Conservation (phyloP, 176 grass and related monocot genomes). For the Triticum turgidum region DNA sequence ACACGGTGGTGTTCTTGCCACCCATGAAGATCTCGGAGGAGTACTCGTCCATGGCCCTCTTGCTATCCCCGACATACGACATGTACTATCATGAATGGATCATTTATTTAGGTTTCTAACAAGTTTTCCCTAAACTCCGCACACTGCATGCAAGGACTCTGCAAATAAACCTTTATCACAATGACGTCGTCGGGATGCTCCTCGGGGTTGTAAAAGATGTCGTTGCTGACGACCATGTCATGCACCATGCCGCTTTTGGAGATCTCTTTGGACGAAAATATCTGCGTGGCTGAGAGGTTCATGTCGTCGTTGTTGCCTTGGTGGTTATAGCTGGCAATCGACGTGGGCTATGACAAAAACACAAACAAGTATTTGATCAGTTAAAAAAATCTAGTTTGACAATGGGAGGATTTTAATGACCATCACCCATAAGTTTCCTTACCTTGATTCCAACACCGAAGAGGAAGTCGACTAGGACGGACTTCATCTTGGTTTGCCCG, state of each 20-base stretch:
- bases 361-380: not conserved
- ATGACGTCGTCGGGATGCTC: slow-evolving; percentile 82
- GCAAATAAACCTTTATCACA: slow-evolving; percentile 65
- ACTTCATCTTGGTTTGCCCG: slow-evolving; percentile 98
- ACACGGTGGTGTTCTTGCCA: slow-evolving; percentile 67
- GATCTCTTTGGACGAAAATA: slow-evolving; percentile 88
- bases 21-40: slow-evolving; percentile 93
- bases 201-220: slow-evolving; percentile 61
- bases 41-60: slow-evolving; percentile 90
- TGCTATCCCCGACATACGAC: slow-evolving; percentile 79
- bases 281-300: slow-evolving; percentile 73
- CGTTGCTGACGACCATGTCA: slow-evolving; percentile 87
- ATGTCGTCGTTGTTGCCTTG: slow-evolving; percentile 85
- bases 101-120: not conserved
- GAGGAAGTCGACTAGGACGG: slow-evolving; percentile 90
- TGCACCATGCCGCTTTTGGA: slow-evolving; percentile 87
- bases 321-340: slow-evolving; percentile 98
- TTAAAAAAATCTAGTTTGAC: too few relatives aligned
- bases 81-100: slow-evolving; percentile 45
- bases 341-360: slow-evolving; percentile 59
- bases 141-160: not conserved
- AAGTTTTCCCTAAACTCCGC: not conserved
- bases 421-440: not conserved
- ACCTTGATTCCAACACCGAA: slow-evolving; percentile 98
- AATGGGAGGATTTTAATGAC: too few relatives aligned